Evolutionary conservation across 352 stramenopile genomes (phyloP), one percentile per base, ranked within the genome.

Genomic region (Phytopythium helicoides): DNA sequence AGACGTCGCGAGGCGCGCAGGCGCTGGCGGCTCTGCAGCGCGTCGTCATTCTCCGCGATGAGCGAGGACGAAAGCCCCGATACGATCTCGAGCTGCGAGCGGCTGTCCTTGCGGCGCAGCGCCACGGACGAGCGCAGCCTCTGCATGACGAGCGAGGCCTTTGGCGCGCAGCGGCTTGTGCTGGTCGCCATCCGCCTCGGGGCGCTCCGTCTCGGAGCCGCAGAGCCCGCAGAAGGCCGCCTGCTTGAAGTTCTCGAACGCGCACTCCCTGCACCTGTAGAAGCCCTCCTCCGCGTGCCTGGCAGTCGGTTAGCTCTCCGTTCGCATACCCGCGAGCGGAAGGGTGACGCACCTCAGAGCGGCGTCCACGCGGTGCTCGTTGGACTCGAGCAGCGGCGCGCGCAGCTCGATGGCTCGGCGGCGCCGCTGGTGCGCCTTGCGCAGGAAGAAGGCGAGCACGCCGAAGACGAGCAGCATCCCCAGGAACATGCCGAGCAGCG

Each of bases 181-280:
- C 42, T 15, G 31, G 36, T 60, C 53, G 16, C 14, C 42, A 12
- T 42, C 36, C 4, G 14, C 25, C 23, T 47, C 36, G 10, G 46
- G 23, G 38, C 16, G 16, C 26, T 58, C 36, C 3, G 8, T 39
- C n/a, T 62, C 18, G 18, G 54, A 36, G 9, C 68, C 65, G 47
- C 68, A 79, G 16, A 79, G 54, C 44, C 49, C 62, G 49, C 68
- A 79, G 48, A 73, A 79, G 36, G 59, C 58, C 47, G 65, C 59
- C 18, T 65, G 65, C 52, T 66, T 65, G 52, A 79, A 79, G 48
- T 75, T 79, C 56, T 75, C 64, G 35, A 79, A 79, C 25, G 61
- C 58, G 35, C 65, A 79, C 41, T 57, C 54, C 2, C 58, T 11
- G 23, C 69, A 79, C 40, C 53, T 54, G 40, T 71, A 69, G 45